Conservation (phyloP, 1,139 yeast genomes). For the Debaryomyces coudertii region DNA sequence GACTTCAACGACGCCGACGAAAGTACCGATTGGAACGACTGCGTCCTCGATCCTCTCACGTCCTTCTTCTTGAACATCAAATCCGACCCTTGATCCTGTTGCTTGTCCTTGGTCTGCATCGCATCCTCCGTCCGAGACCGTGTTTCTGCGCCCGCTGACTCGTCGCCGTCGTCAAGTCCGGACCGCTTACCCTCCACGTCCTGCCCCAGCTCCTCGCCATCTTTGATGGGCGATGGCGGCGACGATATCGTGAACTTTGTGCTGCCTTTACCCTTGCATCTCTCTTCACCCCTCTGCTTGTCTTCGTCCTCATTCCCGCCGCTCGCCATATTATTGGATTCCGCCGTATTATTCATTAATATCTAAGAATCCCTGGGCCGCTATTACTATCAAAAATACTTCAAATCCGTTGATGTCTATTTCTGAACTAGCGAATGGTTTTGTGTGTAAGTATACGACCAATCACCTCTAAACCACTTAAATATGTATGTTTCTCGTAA, state of each 20-base stretch:
- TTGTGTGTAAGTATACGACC: background rate
- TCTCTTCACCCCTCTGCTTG: background rate
- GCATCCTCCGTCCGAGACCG: background rate
- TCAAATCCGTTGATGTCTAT: background rate
- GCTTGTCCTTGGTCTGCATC: background rate
- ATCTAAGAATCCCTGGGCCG: background rate
- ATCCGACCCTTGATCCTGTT: background rate
- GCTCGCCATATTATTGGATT: slow-evolving; percentile 1
- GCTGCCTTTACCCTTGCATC: background rate
- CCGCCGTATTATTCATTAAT: background rate
- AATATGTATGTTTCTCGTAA: background rate
- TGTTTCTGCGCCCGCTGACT: background rate
- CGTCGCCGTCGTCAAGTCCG: slow-evolving; percentile 1
- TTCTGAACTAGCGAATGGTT: slow-evolving; percentile 1
- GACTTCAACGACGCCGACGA: slow-evolving; percentile 62
- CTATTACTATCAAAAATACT: background rate
- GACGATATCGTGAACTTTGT: slow-evolving; percentile 8
- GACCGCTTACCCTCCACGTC: background rate
- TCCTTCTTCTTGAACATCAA: slow-evolving; percentile 55
- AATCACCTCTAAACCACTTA: background rate
- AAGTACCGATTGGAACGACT: slow-evolving; percentile 66
- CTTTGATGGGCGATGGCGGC: slow-evolving; percentile 4
- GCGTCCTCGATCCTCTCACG: slow-evolving; percentile 55
- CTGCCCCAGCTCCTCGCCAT: background rate
- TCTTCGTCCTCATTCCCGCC: background rate